phyloP scores from a whole-genome alignment of 1,284 basidiomycete genomes.

The Puccinia hordei region DNA sequence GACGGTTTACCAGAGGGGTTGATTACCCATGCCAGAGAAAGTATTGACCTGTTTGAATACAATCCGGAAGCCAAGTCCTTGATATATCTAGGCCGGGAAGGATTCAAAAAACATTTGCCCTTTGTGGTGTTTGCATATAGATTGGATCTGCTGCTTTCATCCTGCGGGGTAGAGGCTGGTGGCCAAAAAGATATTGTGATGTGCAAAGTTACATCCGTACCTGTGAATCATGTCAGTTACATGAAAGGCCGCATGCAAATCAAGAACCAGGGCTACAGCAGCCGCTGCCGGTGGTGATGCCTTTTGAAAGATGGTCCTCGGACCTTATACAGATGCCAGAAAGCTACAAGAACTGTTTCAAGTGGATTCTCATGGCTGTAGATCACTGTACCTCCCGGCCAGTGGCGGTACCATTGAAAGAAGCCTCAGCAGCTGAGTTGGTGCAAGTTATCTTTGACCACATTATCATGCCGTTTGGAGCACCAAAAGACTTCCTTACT shows the following conservation, averaged over 20 bases:
- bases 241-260: background rate
- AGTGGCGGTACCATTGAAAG: background rate
- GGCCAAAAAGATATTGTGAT: background rate
- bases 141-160: background rate
- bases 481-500: background rate
- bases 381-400: constrained; percentile 2
- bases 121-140: background rate
- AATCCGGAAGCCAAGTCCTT: background rate
- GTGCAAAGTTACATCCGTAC: too few species aligned
- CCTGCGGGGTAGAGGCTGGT: background rate
- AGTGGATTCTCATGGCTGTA: background rate
- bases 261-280: background rate
- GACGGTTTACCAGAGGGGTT: background rate
- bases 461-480: background rate
- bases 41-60: background rate
- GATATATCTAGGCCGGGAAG: background rate
- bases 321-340: constrained; percentile 8
- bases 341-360: background rate
- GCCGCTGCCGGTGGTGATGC: constrained; percentile 12
- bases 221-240: background rate
- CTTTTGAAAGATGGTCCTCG: background rate
- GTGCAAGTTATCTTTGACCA: background rate
- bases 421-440: background rate
- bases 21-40: background rate
- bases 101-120: background rate